Conservation (phyloP, 2,329 filamentous ascomycete species). For the Aspergillus pseudoviridinutans region DNA sequence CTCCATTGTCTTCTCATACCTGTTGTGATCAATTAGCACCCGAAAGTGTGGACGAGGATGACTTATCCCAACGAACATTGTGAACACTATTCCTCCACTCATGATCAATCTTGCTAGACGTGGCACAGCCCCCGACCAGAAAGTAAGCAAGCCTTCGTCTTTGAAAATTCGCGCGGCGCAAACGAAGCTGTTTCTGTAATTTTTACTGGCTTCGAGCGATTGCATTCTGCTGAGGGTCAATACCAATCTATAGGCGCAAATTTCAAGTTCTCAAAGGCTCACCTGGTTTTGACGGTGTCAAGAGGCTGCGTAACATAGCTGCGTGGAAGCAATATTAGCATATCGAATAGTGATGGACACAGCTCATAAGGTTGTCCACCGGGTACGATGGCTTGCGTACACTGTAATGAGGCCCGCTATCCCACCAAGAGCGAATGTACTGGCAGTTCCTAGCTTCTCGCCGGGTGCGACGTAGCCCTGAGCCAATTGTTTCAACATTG, state of each 20-base stretch:
- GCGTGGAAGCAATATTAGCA: slow-evolving; percentile 8
- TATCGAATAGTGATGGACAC: not conserved
- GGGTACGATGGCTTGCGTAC: slow-evolving; percentile 31
- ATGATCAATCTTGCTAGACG: slow-evolving; percentile 78
- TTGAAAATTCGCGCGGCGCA: slow-evolving; percentile 81
- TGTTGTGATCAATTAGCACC: slow-evolving; percentile 15
- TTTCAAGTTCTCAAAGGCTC: slow-evolving; percentile 7
- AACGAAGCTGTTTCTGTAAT: slow-evolving; percentile 83
- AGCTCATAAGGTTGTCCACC: not conserved
- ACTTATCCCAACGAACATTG: slow-evolving; percentile 60
- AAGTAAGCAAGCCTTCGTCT: slow-evolving; percentile 82
- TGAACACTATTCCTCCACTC: slow-evolving; percentile 96
- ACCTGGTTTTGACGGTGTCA: slow-evolving; percentile 89
- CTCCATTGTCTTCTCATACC: slow-evolving; percentile 95
- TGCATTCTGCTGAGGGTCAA: slow-evolving; percentile 66
- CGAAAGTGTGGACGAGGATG: not conserved
- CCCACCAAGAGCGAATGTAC: slow-evolving; percentile 88
- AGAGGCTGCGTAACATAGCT: slow-evolving; percentile 62
- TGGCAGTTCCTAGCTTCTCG: slow-evolving; percentile 83
- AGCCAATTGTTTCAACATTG: slow-evolving; percentile 81
- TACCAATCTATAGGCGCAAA: not conserved
- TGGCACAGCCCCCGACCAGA: slow-evolving; percentile 92
- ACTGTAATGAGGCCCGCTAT: slow-evolving; percentile 89
- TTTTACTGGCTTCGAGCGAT: slow-evolving; percentile 74
- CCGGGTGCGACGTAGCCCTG: slow-evolving; percentile 89